phyloP scores from a whole-genome alignment of 1,284 basidiomycete genomes.

The Bondarzewia mesenterica region DNA sequence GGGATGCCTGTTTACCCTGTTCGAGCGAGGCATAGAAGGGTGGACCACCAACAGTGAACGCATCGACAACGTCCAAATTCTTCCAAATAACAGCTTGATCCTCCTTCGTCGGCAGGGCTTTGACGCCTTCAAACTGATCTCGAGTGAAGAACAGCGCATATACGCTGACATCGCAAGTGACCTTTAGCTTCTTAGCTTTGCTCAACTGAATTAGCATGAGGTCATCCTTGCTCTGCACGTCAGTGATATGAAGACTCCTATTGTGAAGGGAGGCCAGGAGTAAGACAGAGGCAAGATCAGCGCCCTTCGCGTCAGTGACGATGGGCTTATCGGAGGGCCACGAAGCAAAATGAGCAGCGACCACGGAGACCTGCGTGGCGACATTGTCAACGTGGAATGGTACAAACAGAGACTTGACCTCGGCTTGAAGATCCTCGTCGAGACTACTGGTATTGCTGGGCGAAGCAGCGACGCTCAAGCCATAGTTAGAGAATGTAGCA shows the following conservation, averaged over 20 bases:
- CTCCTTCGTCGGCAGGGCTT: slow-evolving; percentile 65
- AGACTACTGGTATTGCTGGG: slow-evolving; percentile 58
- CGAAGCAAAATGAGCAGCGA: slow-evolving; percentile 83
- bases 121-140: slow-evolving; percentile 61
- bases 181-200: slow-evolving; percentile 90
- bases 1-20: slow-evolving; percentile 56
- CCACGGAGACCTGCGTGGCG: slow-evolving; percentile 45
- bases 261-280: slow-evolving; percentile 89
- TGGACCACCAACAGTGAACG: slow-evolving; percentile 82
- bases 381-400: slow-evolving; percentile 58
- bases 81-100: slow-evolving; percentile 89
- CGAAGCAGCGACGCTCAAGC: slow-evolving; percentile 73
- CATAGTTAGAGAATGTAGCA: slow-evolving; percentile 79
- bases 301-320: slow-evolving; percentile 88
- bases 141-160: slow-evolving; percentile 89
- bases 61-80: slow-evolving; percentile 80
- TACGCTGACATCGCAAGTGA: slow-evolving; percentile 94
- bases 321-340: slow-evolving; percentile 94
- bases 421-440: slow-evolving; percentile 70
- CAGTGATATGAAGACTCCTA: slow-evolving; percentile 90
- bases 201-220: slow-evolving; percentile 87
- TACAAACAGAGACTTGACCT: slow-evolving; percentile 80
- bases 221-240: slow-evolving; percentile 85
- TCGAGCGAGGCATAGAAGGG: slow-evolving; percentile 77
- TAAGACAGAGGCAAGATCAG: slow-evolving; percentile 89